phyloP scores from a whole-genome alignment of 73 alveolate species.

The Paramecium octaurelia region DNA sequence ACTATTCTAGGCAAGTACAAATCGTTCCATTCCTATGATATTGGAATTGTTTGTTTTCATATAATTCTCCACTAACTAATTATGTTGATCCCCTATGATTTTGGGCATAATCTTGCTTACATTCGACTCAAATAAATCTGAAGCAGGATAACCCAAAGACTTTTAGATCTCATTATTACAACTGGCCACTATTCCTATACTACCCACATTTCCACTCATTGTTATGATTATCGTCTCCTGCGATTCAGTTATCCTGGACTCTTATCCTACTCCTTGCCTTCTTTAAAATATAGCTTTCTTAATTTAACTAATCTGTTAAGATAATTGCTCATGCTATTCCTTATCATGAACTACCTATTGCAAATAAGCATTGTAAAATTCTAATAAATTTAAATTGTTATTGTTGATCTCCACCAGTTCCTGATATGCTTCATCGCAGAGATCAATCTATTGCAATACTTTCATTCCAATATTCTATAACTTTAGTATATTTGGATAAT shows the following conservation, averaged over 20 bases:
- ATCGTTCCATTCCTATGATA: conserved; percentile 44
- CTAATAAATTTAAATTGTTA: conserved; percentile 36
- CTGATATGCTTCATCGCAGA: conserved; percentile 44
- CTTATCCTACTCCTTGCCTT: conserved; percentile 41
- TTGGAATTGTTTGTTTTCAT: conserved; percentile 10
- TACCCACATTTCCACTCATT: conserved; percentile 55
- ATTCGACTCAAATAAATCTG: conserved; percentile 51
- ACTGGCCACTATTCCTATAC: conserved; percentile 55
- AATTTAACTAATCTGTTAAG: conserved; percentile 18
- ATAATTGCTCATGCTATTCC: neutral
- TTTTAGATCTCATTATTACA: conserved; percentile 47
- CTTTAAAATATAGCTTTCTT: conserved; percentile 32
- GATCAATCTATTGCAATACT: conserved; percentile 21
- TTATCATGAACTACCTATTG: conserved; percentile 46
- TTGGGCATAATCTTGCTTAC: conserved; percentile 60
- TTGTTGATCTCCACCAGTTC: conserved; percentile 46
- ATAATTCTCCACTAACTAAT: conserved; percentile 31
- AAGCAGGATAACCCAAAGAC: conserved; percentile 47
- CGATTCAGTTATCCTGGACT: conserved; percentile 45
- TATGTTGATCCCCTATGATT: conserved; percentile 47
- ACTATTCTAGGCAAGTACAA: conserved; percentile 42
- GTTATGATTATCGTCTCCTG: conserved; percentile 51
- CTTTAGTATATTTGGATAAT: conserved; percentile 52
- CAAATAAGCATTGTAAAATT: conserved; percentile 39
- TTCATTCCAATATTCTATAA: conserved; percentile 44